These are phyloP conservation scores for Xylaria venustula DNA, from an alignment of 495 filamentous ascomycete species.

Conservation along the genomic window DNA sequence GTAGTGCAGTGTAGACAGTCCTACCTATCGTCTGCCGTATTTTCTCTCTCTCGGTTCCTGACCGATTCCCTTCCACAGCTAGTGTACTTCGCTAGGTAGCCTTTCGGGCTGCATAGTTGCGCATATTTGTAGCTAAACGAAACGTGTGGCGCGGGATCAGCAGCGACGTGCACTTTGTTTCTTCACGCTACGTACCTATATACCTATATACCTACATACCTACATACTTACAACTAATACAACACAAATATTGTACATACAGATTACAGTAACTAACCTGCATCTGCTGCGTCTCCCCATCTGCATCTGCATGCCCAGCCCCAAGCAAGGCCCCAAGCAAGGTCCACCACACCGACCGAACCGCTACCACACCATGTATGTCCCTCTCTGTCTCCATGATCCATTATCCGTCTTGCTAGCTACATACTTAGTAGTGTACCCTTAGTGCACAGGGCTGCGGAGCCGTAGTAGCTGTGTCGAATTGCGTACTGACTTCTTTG, in stretches of 20 bases:
- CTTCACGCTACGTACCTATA: background rate
- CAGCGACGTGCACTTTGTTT: background rate
- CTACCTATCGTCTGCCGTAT: background rate
- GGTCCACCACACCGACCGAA: constrained; percentile 4
- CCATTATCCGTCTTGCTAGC: background rate
- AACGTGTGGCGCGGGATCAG: constrained; percentile 14
- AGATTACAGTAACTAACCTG: too few relatives aligned
- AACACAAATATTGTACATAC: background rate
- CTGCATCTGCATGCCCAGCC: constrained; percentile 2
- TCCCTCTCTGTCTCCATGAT: background rate
- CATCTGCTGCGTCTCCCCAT: background rate
- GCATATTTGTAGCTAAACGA: background rate
- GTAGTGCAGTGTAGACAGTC: background rate
- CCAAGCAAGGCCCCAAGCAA: background rate
- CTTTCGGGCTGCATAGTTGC: background rate
- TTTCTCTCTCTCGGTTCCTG: background rate
- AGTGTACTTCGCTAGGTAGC: background rate
- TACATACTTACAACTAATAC: background rate
- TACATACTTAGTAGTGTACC: background rate
- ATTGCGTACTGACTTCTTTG: background rate
- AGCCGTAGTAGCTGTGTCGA: background rate
- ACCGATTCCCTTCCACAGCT: background rate
- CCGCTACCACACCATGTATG: background rate
- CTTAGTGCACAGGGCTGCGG: constrained; percentile 4
- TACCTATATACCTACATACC: background rate